A percentile compares a stretch with the other conserved stretches of the same genome.
These are phyloP conservation scores for Schizonepeta tenuifolia DNA, from an alignment of 257 asterid genomes.

Conservation along the genomic window DNA sequence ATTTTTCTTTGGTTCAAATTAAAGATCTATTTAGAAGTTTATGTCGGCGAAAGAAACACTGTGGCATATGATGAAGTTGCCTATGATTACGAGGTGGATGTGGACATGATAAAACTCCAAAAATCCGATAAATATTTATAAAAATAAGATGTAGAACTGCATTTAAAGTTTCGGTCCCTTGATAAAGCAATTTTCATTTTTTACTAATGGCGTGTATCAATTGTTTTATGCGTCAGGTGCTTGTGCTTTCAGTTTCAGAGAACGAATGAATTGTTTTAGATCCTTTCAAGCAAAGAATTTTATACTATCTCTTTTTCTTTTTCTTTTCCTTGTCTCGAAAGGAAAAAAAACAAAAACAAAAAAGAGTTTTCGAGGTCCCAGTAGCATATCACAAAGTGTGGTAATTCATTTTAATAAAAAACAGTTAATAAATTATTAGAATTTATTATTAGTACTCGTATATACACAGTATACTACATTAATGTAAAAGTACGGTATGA, in stretches of 20 bases:
- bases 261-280: conserved; percentile 25
- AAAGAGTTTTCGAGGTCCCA: no score
- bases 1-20: not conserved
- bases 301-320: not conserved
- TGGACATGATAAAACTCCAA: not conserved
- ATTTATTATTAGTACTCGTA: no score
- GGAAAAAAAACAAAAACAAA: not conserved
- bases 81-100: not conserved
- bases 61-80: not conserved
- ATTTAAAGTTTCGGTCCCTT: not conserved
- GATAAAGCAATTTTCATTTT: not conserved
- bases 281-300: conserved; percentile 59
- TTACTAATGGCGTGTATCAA: not conserved
- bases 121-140: not conserved
- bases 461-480: no score
- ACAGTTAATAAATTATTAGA: no score
- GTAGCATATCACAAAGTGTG: no score
- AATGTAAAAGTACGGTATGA: no score
- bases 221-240: not conserved
- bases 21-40: not conserved
- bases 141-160: not conserved
- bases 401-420: no score
- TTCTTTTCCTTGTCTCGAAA: not conserved
- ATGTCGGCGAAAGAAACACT: not conserved
- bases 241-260: not conserved